Evolutionary conservation across 192 early-diverging fungal genomes (phyloP), one percentile per base, ranked within the genome.

Genomic region (Linnemannia elongata): DNA sequence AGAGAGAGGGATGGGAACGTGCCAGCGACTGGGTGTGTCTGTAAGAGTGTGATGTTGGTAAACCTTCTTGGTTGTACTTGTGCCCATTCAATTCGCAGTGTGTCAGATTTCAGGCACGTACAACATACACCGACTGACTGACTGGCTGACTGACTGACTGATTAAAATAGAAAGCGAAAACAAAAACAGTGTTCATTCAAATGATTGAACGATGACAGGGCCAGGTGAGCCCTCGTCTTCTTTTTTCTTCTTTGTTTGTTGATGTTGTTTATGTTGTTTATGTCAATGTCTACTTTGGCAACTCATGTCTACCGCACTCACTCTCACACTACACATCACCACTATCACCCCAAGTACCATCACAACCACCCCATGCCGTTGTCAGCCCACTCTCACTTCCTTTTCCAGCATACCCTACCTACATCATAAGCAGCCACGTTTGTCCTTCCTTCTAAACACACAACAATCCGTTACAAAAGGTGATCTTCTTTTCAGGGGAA

Each of bases 121-220:
- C n/a, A 66, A 9, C 22, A 24, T 30, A 6, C 6, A 22, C 17
- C 54, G n/a, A n/a, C n/a, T n/a, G n/a, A 57, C 54, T 57, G 24
- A n/a, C n/a, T n/a, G n/a, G n/a, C n/a, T n/a, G n/a, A 24, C 22
- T 45, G 10, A 45, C 2, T 3, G 27, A 30, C 60, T 33, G n/a
- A 66, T 13, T 66, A 66, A 66, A 66, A 66, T 66, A 66, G 60
- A 66, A 33, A 66, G n/a, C n/a, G 55, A 45, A n/a, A n/a, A 49
- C 10, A 49, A 12, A 49, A 10, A 47, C 5, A 15, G 20, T 18
- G 49, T 52, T 18, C 20, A 22, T 52, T 22, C 49, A 8, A 66
- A 30, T 66, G 60, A 66, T 33, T 66, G 60, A 66, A 4, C 35
- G 30, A 66, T 66, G 60, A 66, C 60, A 66, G 60, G 60, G 60